Conservation (phyloP, 129 eudicot genomes). For the Silybum marianum region DNA sequence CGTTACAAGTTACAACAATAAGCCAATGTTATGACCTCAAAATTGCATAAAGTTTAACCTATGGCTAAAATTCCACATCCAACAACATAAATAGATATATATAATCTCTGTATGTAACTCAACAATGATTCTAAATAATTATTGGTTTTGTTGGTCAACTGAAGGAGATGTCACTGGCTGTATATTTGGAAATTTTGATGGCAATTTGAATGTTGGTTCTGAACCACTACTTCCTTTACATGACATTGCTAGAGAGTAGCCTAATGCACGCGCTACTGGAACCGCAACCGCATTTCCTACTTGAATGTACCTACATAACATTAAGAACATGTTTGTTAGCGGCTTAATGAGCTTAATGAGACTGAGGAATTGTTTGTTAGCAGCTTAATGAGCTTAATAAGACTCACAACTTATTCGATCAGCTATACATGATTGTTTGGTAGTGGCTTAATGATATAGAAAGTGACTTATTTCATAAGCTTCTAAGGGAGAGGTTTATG, state of each 20-base stretch:
- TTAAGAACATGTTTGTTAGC: too few relatives aligned
- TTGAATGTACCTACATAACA: conserved; percentile 53
- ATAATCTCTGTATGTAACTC: background rate
- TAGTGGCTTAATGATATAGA: too few relatives aligned
- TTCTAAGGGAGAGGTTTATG: too few relatives aligned
- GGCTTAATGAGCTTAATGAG: background rate
- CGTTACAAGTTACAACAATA: conserved; percentile 17
- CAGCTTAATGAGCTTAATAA: background rate
- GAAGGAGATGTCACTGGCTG: conserved; percentile 25
- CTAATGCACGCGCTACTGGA: conserved; percentile 71
- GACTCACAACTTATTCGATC: too few relatives aligned
- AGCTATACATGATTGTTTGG: too few relatives aligned
- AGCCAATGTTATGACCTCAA: conserved; percentile 4
- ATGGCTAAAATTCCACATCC: background rate
- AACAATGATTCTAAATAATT: background rate
- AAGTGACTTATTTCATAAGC: too few relatives aligned
- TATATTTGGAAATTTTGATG: conserved; percentile 36
- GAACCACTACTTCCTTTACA: conserved; percentile 29
- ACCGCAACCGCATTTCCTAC: conserved; percentile 82
- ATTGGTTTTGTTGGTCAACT: conserved; percentile 20
- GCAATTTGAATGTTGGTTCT: conserved; percentile 37
- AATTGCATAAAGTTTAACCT: background rate
- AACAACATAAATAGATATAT: background rate
- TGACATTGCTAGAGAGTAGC: conserved; percentile 56
- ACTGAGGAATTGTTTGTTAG: too few relatives aligned